Conservation (phyloP, 2,329 filamentous ascomycete genomes). For the Sclerotinia nivalis region DNA sequence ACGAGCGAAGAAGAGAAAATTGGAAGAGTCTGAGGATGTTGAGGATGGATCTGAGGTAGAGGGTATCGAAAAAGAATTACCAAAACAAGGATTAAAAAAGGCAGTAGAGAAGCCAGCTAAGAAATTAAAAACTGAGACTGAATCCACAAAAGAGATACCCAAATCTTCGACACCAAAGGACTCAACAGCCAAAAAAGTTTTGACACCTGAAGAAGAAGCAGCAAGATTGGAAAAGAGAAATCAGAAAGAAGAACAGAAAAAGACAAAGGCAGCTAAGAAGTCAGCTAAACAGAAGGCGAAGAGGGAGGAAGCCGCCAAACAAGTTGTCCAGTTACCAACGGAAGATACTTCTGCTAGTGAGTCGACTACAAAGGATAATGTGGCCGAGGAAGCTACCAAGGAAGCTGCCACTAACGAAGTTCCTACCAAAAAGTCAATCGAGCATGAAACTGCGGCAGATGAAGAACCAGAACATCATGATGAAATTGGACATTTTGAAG, state of each 20-base stretch:
- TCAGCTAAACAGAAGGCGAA: constrained; percentile 46
- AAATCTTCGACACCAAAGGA: constrained; percentile 43
- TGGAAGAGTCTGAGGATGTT: constrained; percentile 60
- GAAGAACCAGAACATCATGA: constrained; percentile 34
- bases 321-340: constrained; percentile 10
- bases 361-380: constrained; percentile 26
- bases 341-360: constrained; percentile 35
- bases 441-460: constrained; percentile 30
- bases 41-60: constrained; percentile 34
- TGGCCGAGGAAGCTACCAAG: constrained; percentile 15
- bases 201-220: constrained; percentile 13
- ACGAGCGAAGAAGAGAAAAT: constrained; percentile 77
- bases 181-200: constrained; percentile 39
- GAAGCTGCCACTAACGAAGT: constrained; percentile 26
- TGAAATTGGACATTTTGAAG: constrained; percentile 49
- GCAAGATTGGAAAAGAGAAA: constrained; percentile 26
- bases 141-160: constrained; percentile 12
- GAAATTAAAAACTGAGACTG: constrained; percentile 53
- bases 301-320: constrained; percentile 26
- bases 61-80: constrained; percentile 60
- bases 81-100: constrained; percentile 62
- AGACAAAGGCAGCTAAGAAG: constrained; percentile 46
- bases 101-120: constrained; percentile 46
- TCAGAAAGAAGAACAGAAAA: constrained; percentile 41
- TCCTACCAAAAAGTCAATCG: constrained; percentile 26